phyloP scores from a whole-genome alignment of 352 stramenopile genomes.

The Phytophthora pluvialis region DNA sequence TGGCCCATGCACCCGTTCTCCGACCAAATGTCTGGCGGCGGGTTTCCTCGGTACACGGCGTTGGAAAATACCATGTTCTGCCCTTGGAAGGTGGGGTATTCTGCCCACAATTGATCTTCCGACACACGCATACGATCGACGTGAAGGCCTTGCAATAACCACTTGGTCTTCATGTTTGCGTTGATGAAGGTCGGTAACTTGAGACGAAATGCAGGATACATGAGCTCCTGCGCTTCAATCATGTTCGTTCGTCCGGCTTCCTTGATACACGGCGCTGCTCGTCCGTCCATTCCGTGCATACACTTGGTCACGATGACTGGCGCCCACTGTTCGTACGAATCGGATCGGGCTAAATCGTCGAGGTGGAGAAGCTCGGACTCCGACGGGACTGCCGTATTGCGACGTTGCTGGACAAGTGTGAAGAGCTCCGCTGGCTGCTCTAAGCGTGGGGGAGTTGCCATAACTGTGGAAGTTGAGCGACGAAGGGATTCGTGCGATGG shows the following conservation, averaged over 20 bases:
- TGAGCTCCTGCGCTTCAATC: slow-evolving; percentile 36
- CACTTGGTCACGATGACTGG: slow-evolving; percentile 36
- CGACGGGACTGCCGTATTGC: background rate
- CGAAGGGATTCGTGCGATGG: slow-evolving; percentile 12
- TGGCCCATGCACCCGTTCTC: slow-evolving; percentile 29
- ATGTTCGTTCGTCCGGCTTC: slow-evolving; percentile 27
- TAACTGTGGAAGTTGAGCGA: slow-evolving; percentile 5
- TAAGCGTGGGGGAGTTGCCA: background rate
- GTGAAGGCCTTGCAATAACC: slow-evolving; percentile 24
- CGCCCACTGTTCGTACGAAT: slow-evolving; percentile 33
- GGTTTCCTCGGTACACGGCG: slow-evolving; percentile 26
- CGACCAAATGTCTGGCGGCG: slow-evolving; percentile 34
- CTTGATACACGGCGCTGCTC: slow-evolving; percentile 32
- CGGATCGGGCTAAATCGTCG: slow-evolving; percentile 28
- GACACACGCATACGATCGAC: slow-evolving; percentile 31
- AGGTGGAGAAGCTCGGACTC: slow-evolving; percentile 23
- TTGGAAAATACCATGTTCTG: slow-evolving; percentile 40
- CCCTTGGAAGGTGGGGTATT: slow-evolving; percentile 27
- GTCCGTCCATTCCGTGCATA: slow-evolving; percentile 33
- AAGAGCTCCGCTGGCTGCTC: slow-evolving; percentile 7
- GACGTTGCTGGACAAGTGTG: slow-evolving; percentile 16
- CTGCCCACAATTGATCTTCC: slow-evolving; percentile 29
- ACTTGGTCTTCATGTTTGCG: slow-evolving; percentile 13
- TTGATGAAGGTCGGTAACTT: slow-evolving; percentile 19
- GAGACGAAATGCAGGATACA: slow-evolving; percentile 34